Base-by-base conservation (phyloP, 2,329 filamentous ascomycete species). In the Zarea fungicola region DNA sequence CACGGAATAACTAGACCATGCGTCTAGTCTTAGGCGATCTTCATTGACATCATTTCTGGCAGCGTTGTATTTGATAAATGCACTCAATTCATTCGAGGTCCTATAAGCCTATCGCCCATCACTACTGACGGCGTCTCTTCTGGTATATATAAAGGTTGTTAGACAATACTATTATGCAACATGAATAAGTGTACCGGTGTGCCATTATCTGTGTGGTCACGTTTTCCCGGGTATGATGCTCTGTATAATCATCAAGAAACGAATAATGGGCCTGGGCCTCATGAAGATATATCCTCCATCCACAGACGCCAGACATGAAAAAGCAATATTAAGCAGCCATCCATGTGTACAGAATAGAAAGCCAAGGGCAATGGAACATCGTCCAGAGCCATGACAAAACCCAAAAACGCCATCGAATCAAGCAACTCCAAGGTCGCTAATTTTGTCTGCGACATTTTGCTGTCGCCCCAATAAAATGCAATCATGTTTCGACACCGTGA, bases 111-210 rank as follows among this genome's bases (percentile, higher is more conserved):
- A 35, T 28, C 21, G 31, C 25, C 42, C 16, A 34, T n/a, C 26
- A 14, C 16, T 16, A 22, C 16, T 14, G 6, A 6, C 37, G 37
- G 3, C 10, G 25, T 31, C 31, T 18, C 26, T 13, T 47, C n/a
- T 29, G n/a, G 18, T 42, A 42, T 36, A 37, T 42, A 43, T 48
- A 46, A 29, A 37, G 23, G 26, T 48, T n/a, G n/a, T 14, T 49
- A 49, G 28, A 37, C 34, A 49, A 49, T 49, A 49, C 31, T 43
- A 49, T 49, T 49, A 48, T 48, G 39, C 31, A 43, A 43, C 32
- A 49, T 44, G 32, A 26, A 43, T 37, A 49, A 43, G 16, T 39
- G 39, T 39, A 26, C 28, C 14, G 26, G n/a, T 26, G 36, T 39
- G 34, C 28, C 31, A n/a, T n/a, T n/a, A n/a, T n/a, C n/a, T n/a